Percentiles rank a stretch among this genome's conserved stretches.
phyloP scores from a whole-genome alignment of 2,329 filamentous ascomycete species.

The Pseudogymnoascus sp. region DNA sequence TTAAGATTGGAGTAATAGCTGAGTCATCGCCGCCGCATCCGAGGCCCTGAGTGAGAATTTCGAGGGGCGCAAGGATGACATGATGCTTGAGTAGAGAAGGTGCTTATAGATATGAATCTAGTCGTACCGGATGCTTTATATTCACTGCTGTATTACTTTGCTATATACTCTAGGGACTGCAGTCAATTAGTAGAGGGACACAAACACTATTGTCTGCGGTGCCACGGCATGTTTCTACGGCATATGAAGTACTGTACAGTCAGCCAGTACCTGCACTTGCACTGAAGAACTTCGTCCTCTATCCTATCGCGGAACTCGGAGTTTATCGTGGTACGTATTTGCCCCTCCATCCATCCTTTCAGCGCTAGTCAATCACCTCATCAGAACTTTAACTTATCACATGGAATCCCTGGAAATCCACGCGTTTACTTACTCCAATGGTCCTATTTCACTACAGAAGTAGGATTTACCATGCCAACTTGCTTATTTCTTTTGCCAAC shows the following conservation, averaged over 20 bases:
- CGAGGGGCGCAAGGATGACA: background rate
- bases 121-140: background rate
- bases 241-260: background rate
- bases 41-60: slow-evolving; percentile 1
- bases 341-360: slow-evolving; percentile 1
- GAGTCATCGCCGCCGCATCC: background rate
- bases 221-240: background rate
- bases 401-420: background rate
- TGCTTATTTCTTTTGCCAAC: background rate
- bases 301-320: slow-evolving; percentile 4
- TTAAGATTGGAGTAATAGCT: background rate
- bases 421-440: background rate
- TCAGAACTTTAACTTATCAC: slow-evolving; percentile 3
- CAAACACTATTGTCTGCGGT: background rate
- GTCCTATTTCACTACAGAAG: background rate
- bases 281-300: background rate
- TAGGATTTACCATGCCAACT: background rate
- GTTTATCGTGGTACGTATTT: slow-evolving; percentile 1
- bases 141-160: background rate
- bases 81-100: background rate
- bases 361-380: slow-evolving; percentile 1
- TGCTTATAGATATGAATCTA: background rate
- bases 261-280: background rate
- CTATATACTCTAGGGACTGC: background rate
- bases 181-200: background rate